Base-by-base conservation (phyloP, 768 basidiomycete genomes). In the Hydnum rufescens region DNA sequence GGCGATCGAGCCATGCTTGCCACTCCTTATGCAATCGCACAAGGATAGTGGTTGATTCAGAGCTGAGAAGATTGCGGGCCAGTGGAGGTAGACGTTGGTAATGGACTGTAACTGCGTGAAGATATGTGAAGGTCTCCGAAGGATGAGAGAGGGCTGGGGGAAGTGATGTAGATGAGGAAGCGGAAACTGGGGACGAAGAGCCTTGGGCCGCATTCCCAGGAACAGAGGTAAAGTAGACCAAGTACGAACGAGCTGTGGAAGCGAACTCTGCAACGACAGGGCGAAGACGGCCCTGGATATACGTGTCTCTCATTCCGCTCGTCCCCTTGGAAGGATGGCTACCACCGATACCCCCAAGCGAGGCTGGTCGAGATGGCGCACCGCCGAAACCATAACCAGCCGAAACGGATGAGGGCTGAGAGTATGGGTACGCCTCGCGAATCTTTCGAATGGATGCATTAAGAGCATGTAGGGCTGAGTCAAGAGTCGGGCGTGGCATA, bases 401-500 rank as follows among this genome's bases (percentile, higher is more conserved):
- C 48, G 23, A 67, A 23, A 67, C 64, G 3, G 65, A 59, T 3
- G 55, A 32, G 3, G 68, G 53, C 52, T 70, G 77, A 2, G 86
- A 85, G 63, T 85, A 89, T 3, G 86, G 86, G 63, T 82, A 84
- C 16, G 84, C 82, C 51, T 88, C 84, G 36, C 76, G 75, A 36
- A 89, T 71, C 61, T 77, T 82, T 67, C 75, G 76, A 28, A 80
- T 74, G 4, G 82, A 78, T 55, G 71, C 73, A 31, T 72, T 71
- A 25, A 89, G 65, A 8, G 78, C 77, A 58, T 84, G 75, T 28
- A 77, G 64, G 5, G 82, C 85, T 29, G 73, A 77, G 29, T 84
- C 80, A 53, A 87, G 67, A 1, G 84, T 80, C 13, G 86, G 86
- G n/a, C 82, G 76, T 49, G 86, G 86, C 60, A 89, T 85, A 32